Evolutionary conservation across 2,329 filamentous ascomycete species (phyloP), one percentile per base, ranked within the genome.

Genomic region (Massarina eburnea): DNA sequence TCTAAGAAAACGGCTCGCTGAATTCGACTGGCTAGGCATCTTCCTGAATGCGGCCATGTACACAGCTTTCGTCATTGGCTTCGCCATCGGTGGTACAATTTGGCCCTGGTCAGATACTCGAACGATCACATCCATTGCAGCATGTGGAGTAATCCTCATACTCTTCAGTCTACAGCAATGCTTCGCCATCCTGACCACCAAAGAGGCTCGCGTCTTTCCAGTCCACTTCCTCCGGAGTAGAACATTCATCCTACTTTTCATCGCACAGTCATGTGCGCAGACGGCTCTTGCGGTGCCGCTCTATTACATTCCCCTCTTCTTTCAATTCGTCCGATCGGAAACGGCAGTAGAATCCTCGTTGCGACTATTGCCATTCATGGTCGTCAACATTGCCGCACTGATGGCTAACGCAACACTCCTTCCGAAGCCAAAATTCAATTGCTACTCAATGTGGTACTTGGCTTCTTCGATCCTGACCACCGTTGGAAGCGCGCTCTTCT

Each of bases 21-120:
- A 46, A 22, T 19, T 61, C 4, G 58, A 62, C 39, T 57, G 41
- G 35, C 32, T 78, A 3, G 79, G 79, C 1, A 63, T 70, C 1
- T 26, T 76, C 6, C 66, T 82, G 3, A 73, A 68, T 34, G 58
- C 70, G 1, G 76, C 69, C 2, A 67, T 70, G n/a, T 71, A 74
- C 30, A 57, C 70, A 1, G 61, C 63, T 7, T 52, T 77, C 24
- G 64, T 78, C 20, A 72, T 83, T 62, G 77, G 71, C 2, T 71
- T 82, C 46, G 71, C 70, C 43, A 78, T 81, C 34, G 80, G 76
- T 8, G 80, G 80, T 1, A 61, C 66, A 1, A 29, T 73, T 4
- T 83, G 74, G 41, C 53, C 68, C 0, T 83, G 80, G 80, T 55
- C 67, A 42, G 69, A 66, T 7, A 71, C 65, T 1, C 57, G 66